Evolutionary conservation across 2,329 filamentous ascomycete genomes (phyloP).

Genomic region (Monilinia aucupariae): DNA sequence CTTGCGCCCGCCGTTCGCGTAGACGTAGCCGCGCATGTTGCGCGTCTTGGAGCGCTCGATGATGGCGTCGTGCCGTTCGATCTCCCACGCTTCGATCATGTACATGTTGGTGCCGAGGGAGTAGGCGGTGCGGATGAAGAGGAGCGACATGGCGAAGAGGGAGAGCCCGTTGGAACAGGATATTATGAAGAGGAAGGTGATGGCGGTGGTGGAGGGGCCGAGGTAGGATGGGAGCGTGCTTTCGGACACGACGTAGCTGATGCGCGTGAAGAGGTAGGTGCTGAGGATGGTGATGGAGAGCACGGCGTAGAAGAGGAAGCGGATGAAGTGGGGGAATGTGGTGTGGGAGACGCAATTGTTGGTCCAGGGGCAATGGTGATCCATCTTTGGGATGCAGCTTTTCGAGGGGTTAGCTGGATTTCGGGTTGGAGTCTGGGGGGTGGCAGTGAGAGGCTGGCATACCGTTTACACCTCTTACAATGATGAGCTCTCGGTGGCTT

Average conservation of each 20-base stretch:
- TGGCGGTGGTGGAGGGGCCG: constrained; percentile 55
- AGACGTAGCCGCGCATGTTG: constrained; percentile 38
- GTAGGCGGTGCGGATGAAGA: constrained; percentile 58
- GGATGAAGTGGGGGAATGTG: constrained; percentile 76
- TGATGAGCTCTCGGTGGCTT: constrained; percentile 79
- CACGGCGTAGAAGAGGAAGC: constrained; percentile 65
- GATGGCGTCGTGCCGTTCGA: constrained; percentile 62
- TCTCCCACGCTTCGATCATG: constrained; percentile 76
- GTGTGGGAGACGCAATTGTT: constrained; percentile 76
- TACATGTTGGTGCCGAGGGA: constrained; percentile 65
- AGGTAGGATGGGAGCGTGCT: constrained; percentile 69
- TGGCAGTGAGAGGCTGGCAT: constrained; percentile 14
- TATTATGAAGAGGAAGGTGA: constrained; percentile 58
- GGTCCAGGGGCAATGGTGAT: constrained; percentile 85
- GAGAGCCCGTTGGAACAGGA: constrained; percentile 53
- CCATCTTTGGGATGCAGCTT: constrained; percentile 72
- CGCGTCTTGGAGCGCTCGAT: constrained; percentile 70
- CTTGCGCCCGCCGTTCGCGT: constrained; percentile 44
- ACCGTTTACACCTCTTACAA: constrained; percentile 68
- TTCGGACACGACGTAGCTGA: constrained; percentile 55
- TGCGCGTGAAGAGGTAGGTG: constrained; percentile 55
- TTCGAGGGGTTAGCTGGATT: constrained; percentile 3
- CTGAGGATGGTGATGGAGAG: constrained; percentile 57
- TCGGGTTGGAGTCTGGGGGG: too few species aligned
- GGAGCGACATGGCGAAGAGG: constrained; percentile 56